Evolutionary conservation across 352 stramenopile species (phyloP), one percentile per base, ranked within the genome.

Genomic region (Peronospora destructor): DNA sequence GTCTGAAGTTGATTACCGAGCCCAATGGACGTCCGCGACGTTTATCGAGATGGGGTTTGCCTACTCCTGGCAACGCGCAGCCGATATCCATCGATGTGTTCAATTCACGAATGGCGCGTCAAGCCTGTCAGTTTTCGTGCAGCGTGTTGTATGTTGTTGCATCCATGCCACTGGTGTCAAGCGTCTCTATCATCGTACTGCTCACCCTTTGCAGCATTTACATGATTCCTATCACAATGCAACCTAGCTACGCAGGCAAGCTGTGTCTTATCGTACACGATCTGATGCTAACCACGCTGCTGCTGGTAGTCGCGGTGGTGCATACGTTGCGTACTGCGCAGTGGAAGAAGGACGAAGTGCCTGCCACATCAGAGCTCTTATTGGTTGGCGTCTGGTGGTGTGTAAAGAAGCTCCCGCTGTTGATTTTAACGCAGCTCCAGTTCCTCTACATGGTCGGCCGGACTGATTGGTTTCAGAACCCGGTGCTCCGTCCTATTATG

Each of bases 301-400:
- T 90, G 44, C 51, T 90, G 16, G 61, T 90, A 16, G 86, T 85
- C 40, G 59, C 75, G 34, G 65, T 87, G 10, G 78, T 76, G 33
- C 62, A 86, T 53, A 85, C 64, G 33, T 71, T 90, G 10, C 73
- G 76, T 32, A 81, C 59, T 2, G 70, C 67, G 7, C 71, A 78
- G 17, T 87, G 77, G 79, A 88, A 82, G 51, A 73, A 76, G 36
- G 70, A 82, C 14, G 73, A 87, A 16, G 70, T 85, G n/a, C 78
- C 76, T 29, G 61, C 68, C 23, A 84, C 56, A 1, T 64, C 56
- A 0, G 68, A 77, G 23, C 44, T 90, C 64, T 59, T 90, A 16
- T 29, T 79, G 4, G 56, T 71, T 38, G 69, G 66, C 8, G 50
- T 87, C 26, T 65, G 64, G 48, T 69, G 60, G 38, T 81, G 74